Base-by-base conservation (phyloP, 129 eudicot species). In the Scalesia atractyloides region DNA sequence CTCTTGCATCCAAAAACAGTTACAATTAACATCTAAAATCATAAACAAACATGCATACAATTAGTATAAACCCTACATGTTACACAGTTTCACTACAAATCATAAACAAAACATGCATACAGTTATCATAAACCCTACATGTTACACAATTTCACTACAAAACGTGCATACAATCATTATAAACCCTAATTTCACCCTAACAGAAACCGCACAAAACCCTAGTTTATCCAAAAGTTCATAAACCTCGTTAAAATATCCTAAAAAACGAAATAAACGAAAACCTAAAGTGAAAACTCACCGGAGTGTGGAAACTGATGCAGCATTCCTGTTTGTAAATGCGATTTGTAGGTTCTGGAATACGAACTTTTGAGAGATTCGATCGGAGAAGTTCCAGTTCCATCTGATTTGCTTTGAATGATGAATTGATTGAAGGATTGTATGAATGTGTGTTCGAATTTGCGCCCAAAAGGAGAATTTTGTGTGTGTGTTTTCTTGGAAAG, bases 291-390 rank as follows among this genome's bases (percentile, higher is more conserved):
- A 17, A 48, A 3, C 37, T 18, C 77, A 94, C 98, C 90, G 98
- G 98, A 81, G 96, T 90, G 48, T 94, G 96, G 64, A 87, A 94
- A 14, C 91, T 90, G 77, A 94, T 79, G 76, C 98, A 94, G 77
- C 98, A 94, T 78, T 94, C 98, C 4, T 90, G 88, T 77, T 94
- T 94, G 84, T 87, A 94, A 79, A 94, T 84, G 65, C 98, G 98
- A 83, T 86, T 86, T 11, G 97, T 94, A 2, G 98, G 98, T 58
- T 90, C 98, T 6, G 98, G 98, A 62, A 90, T 94, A 18, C 97
- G 90, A 57, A 94, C 93, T 7, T 82, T 84, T 5, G 86, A 72
- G 56, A 94, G 91, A 77, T 90, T 87, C 73, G 89, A 48, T 49
- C 97, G 92, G 59, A 94, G 98, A 52, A 87, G 20, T 7, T 52